phyloP scores from a whole-genome alignment of 2,329 filamentous ascomycete species.

The Epichloe gansuensis region DNA sequence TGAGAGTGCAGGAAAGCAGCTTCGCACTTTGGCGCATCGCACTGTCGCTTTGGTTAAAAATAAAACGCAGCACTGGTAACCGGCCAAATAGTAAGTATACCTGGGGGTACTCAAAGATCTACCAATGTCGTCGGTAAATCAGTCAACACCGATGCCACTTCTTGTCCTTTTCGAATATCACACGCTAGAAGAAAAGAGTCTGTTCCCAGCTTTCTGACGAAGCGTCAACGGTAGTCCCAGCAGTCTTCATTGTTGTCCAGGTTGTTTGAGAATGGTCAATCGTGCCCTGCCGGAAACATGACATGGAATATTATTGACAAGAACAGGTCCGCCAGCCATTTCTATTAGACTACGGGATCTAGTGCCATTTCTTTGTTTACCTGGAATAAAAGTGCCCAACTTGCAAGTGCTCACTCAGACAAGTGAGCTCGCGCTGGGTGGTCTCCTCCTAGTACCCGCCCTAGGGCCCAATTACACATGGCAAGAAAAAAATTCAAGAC shows the following conservation, averaged over 20 bases:
- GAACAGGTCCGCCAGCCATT: too few relatives aligned
- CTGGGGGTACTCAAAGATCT: not conserved
- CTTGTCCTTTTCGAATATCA: too few relatives aligned
- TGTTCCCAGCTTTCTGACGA: too few relatives aligned
- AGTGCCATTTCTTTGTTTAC: not conserved
- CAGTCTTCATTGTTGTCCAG: too few relatives aligned
- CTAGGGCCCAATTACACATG: constrained; percentile 24
- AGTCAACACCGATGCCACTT: too few relatives aligned
- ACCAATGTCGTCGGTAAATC: not conserved
- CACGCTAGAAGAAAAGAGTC: not conserved
- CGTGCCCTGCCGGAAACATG: too few relatives aligned
- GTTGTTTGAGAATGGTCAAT: too few relatives aligned
- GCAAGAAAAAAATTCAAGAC: constrained; percentile 25
- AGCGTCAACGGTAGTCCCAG: too few relatives aligned
- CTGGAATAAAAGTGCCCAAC: not conserved
- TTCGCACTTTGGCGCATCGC: not conserved
- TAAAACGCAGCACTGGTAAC: too few relatives aligned
- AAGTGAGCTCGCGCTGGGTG: not conserved
- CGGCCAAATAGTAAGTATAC: too few relatives aligned
- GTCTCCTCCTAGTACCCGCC: constrained; percentile 6
- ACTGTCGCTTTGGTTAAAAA: too few relatives aligned
- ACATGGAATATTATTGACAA: too few relatives aligned
- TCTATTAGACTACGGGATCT: not conserved
- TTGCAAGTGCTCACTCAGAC: not conserved
- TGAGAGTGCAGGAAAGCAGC: not conserved